Base-by-base conservation (phyloP, 73 alveolate genomes). In the Effrenium voratum region DNA sequence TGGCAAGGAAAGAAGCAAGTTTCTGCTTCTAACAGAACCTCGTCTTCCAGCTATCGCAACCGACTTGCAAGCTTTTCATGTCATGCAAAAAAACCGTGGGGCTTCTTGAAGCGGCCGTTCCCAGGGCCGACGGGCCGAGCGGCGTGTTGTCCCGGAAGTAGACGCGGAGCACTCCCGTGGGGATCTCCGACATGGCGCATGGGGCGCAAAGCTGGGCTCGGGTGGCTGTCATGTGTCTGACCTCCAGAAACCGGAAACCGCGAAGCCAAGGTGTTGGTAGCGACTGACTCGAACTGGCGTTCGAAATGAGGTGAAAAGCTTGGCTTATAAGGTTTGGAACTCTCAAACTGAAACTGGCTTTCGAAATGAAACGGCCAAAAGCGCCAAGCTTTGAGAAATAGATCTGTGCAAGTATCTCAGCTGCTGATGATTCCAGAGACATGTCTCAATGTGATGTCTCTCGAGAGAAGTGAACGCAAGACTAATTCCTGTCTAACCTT, bases 141-240 rank as follows among this genome's bases (percentile, higher is more conserved):
- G 16, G 52, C 94, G 94, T 86, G 41, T 86, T 66, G 52, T 86
- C 94, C 30, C 38, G 66, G 63, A 86, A 86, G 60, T 86, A 86
- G 47, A 86, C 94, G 32, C 94, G 55, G 66, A 86, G 94, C 41
- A 70, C 59, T 40, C 94, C 94, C 40, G 94, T 82, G 15, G 81
- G 82, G 22, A 44, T 44, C 47, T 70, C 47, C 24, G 82, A 44
- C 82, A 70, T 70, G 47, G 4, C 1, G 63, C 63, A 19, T 8
- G 63, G 63, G 19, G 8, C 26, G 8, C 63, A 52, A 8, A 19
- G 63, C 8, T 8, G 63, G 8, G 19, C 8, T 52, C 26, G 19
- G 26, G 8, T 52, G 8, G 19, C 63, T 52, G 63, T 8, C 26
- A 8, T 52, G 63, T 52, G 26, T 52, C 63, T 52, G 63, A 8